These are phyloP conservation scores for Coriolopsis trogii DNA, from an alignment of 1,284 basidiomycete species.

Conservation along the genomic window DNA sequence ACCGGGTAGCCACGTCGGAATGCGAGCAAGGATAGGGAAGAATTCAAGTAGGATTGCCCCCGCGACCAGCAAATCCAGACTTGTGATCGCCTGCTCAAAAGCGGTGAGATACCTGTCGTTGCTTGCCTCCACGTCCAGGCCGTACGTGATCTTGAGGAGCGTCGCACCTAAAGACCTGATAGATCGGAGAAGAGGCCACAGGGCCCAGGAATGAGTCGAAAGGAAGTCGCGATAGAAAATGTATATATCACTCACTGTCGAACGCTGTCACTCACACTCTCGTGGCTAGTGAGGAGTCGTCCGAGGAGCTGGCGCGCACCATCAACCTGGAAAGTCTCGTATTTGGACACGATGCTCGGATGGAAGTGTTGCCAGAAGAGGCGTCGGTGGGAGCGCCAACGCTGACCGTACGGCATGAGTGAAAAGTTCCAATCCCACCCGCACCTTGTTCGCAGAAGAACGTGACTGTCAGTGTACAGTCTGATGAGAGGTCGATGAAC, in stretches of 20 bases:
- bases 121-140: background rate
- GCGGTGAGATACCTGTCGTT: constrained; percentile 9
- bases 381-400: constrained; percentile 20
- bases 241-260: background rate
- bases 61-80: background rate
- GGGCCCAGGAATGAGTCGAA: background rate
- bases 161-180: constrained; percentile 7
- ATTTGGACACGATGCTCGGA: background rate
- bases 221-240: background rate
- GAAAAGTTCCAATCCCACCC: constrained; percentile 20
- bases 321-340: constrained; percentile 4
- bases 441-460: background rate
- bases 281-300: background rate
- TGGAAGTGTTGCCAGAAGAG: constrained; percentile 21
- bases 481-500: background rate
- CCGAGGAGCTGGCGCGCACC: constrained; percentile 14
- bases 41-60: constrained; percentile 14
- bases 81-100: constrained; percentile 6
- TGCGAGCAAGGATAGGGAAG: constrained; percentile 9
- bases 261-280: background rate
- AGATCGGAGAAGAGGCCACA: too few relatives aligned
- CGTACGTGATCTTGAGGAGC: constrained; percentile 16
- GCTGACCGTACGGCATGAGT: constrained; percentile 15
- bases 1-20: constrained; percentile 17
- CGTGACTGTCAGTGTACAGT: too few relatives aligned